Base-by-base conservation (phyloP, 805 yeast genomes). In the Saccharomycopsis lassenensis region DNA sequence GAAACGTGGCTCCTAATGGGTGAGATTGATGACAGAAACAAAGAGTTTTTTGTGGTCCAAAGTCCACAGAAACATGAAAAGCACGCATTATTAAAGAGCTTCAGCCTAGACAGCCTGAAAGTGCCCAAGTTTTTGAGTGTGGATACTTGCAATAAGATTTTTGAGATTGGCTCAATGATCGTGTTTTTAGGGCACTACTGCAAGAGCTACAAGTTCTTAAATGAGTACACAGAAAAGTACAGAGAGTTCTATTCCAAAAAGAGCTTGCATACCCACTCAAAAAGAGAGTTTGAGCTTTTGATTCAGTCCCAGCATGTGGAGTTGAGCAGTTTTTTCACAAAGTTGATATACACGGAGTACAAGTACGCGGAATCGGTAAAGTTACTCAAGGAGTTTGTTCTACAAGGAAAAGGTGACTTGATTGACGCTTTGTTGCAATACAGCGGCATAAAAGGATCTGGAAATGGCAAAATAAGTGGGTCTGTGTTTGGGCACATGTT, bases 341-440 rank as follows among this genome's bases (percentile, higher is more conserved):
- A 19, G 11, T 14, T 42, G 19, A 7, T 42, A 11, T 42, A 36
- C 31, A 23, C 38, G 24, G 30, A 37, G 33, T 35, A 34, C 36
- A 29, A 21, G 37, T 26, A 39, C 10, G 42, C 30, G 20, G 22
- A 31, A 18, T 46, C 33, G 34, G 30, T 39, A 2, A 36, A 20
- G 17, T 35, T 42, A 10, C 49, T 67, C 15, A 59, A 57, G 43
- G 52, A 47, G 20, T 48, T 65, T 40, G 59, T 86, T 47, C 54
- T 91, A 28, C 74, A 83, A 64, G 72, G 76, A 4, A 73, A 70
- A 38, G 84, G 89, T n/a, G 95, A 89, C 52, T 80, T 89, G 43
- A 73, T 82, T n/a, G 76, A 81, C 34, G 48, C 71, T 1, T 55
- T 89, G 7, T 64, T 84, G 15, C n/a, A n/a, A n/a, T n/a, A n/a